Conservation (phyloP, 2,329 filamentous ascomycete genomes). For the Septoria petroselini region DNA sequence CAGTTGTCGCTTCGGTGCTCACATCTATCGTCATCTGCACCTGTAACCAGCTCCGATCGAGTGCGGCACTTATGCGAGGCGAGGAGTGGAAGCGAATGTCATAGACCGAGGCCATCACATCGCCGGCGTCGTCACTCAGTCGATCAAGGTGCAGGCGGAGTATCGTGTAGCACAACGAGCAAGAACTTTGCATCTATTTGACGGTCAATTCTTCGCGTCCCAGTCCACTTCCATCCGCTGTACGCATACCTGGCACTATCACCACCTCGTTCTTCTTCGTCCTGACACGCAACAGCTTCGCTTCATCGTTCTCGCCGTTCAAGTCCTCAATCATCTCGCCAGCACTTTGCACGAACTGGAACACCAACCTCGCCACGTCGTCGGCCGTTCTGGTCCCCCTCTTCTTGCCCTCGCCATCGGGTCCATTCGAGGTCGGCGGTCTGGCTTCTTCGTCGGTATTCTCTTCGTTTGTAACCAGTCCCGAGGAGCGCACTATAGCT, state of each 20-base stretch:
- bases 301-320: slow-evolving; percentile 73
- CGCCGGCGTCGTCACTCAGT: too few relatives aligned
- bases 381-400: slow-evolving; percentile 53
- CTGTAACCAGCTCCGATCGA: too few relatives aligned
- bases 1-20: too few relatives aligned
- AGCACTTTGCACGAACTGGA: slow-evolving; percentile 68
- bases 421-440: slow-evolving; percentile 33
- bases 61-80: too few relatives aligned
- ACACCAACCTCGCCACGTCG: slow-evolving; percentile 72
- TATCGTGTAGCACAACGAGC: slow-evolving; percentile 76
- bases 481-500: slow-evolving; percentile 71
- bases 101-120: too few relatives aligned
- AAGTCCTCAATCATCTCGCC: slow-evolving; percentile 68
- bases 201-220: not conserved
- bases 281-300: slow-evolving; percentile 70
- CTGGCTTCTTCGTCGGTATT: slow-evolving; percentile 44
- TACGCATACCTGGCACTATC: slow-evolving; percentile 65
- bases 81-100: too few relatives aligned
- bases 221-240: too few relatives aligned
- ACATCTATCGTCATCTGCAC: too few relatives aligned
- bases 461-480: slow-evolving; percentile 61
- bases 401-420: slow-evolving; percentile 36
- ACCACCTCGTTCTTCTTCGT: slow-evolving; percentile 85
- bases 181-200: slow-evolving; percentile 66
- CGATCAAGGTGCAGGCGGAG: slow-evolving; percentile 59